Conservation (phyloP, 2,329 filamentous ascomycete genomes). For the Raffaelea arxii region DNA sequence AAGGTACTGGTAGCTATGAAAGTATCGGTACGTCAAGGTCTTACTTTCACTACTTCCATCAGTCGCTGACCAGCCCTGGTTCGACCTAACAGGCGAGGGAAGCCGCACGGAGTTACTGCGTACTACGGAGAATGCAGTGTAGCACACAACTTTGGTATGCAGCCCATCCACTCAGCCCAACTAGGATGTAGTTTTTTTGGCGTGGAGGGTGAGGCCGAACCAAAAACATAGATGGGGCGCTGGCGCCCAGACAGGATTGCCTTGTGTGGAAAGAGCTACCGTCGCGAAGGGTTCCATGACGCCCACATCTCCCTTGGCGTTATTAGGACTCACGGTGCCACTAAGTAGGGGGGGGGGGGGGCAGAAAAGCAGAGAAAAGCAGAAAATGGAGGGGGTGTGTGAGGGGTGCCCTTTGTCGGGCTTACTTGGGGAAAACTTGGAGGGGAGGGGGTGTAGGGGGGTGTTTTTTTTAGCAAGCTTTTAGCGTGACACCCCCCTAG, state of each 20-base stretch:
- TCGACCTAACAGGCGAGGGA: neutral
- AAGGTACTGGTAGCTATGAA: neutral
- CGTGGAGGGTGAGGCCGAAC: neutral
- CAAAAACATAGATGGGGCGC: too few relatives aligned
- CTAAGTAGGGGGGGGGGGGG: neutral
- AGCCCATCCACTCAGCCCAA: constrained; percentile 6
- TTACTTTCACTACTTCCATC: neutral
- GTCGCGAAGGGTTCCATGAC: neutral
- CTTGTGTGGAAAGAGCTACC: neutral
- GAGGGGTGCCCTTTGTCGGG: too few relatives aligned
- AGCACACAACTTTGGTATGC: neutral
- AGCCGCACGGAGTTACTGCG: neutral
- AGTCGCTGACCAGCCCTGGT: neutral
- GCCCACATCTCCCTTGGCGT: neutral
- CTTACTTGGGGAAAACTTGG: too few relatives aligned
- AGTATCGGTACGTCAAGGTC: neutral
- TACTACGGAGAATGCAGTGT: neutral
- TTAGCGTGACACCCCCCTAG: too few relatives aligned
- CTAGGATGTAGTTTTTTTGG: neutral
- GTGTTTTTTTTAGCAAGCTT: too few relatives aligned
- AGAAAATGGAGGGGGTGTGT: too few relatives aligned
- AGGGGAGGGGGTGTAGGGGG: too few relatives aligned
- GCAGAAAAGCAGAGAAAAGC: neutral
- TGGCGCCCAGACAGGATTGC: neutral
- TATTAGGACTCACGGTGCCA: neutral